Base-by-base conservation (phyloP, 768 basidiomycete genomes). In the Lentinula sp. region DNA sequence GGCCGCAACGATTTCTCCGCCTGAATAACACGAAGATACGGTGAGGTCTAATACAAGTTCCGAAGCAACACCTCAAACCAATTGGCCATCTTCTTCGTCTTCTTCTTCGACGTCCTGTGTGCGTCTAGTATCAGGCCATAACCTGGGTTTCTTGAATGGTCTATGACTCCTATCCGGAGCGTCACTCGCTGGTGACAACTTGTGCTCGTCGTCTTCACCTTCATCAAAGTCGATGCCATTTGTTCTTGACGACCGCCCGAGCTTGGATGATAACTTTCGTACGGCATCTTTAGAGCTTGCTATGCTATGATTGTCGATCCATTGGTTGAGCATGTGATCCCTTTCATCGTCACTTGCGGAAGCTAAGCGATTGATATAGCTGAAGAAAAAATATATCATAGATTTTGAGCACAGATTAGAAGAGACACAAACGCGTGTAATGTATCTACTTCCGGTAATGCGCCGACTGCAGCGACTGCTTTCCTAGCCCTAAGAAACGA, bases 281-380 rank as follows among this genome's bases (percentile, higher is more conserved):
- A 52, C 35, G 59, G 59, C 21, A 46, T 61, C 21, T 21, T 56
- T 56, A 8, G 39, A 45, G 13, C 15, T 23, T 18, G 43, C 3
- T 23, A 18, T 48, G 7, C 45, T 32, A 35, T 50, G 42, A 37
- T 57, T n/a, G 49, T 51, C 48, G 21, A 58, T 50, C 61, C 61
- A 62, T 42, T 58, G 55, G 42, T 43, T 43, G 23, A 62, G 50
- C 56, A 62, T 18, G 21, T 21, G 51, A 18, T 51, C 43, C 52
- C 61, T 46, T 35, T 57, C 61, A 13, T 49, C 32, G n/a, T 57
- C 55, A 43, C 23, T 58, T 23, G 56, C 46, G 16, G 35, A n/a
- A 28, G 61, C 61, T 7, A 62, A n/a, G 23, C 13, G 37, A 13
- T 35, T n/a, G n/a, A 61, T 61, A 43, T 61, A 61, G 10, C 60